Conservation (phyloP, 257 asterid genomes). For the Nicotiana knightiana region DNA sequence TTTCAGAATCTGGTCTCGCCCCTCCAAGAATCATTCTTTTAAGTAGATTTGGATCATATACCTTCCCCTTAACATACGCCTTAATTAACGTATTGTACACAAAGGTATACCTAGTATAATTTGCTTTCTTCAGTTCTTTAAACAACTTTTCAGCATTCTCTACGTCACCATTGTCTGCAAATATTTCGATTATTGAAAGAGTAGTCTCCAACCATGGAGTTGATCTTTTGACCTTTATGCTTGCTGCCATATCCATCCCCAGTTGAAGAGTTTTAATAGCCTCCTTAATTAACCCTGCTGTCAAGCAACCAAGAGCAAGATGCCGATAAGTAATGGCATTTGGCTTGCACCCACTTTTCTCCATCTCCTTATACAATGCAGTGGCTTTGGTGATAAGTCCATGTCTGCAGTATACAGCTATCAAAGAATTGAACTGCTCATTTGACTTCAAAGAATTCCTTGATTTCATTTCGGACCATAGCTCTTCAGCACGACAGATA, state of each 20-base stretch:
- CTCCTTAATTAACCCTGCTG: slow-evolving; percentile 66
- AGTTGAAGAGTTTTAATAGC: slow-evolving; percentile 55
- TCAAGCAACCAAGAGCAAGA: slow-evolving; percentile 80
- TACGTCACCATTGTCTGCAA: slow-evolving; percentile 64
- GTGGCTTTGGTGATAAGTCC: slow-evolving; percentile 79
- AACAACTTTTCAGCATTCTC: slow-evolving; percentile 64
- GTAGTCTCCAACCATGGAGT: slow-evolving; percentile 86
- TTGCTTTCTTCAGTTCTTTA: slow-evolving; percentile 52
- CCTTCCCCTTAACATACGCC: slow-evolving; percentile 79
- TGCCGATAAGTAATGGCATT: slow-evolving; percentile 74
- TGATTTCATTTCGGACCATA: slow-evolving; percentile 57
- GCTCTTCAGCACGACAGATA: slow-evolving; percentile 56
- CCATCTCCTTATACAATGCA: slow-evolving; percentile 71
- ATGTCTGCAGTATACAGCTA: slow-evolving; percentile 65
- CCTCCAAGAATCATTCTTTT: slow-evolving; percentile 90
- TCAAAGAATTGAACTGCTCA: slow-evolving; percentile 71
- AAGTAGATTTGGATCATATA: slow-evolving; percentile 64
- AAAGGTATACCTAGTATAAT: slow-evolving; percentile 70
- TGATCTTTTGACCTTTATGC: slow-evolving; percentile 46
- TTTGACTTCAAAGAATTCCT: slow-evolving; percentile 55
- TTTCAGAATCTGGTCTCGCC: slow-evolving; percentile 85
- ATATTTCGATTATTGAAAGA: slow-evolving; percentile 39
- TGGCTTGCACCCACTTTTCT: slow-evolving; percentile 57
- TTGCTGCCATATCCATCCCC: slow-evolving; percentile 34
- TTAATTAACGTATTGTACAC: slow-evolving; percentile 71